A percentile compares a stretch with the other conserved stretches of the same genome.
Conservation (phyloP, 2,329 filamentous ascomycete genomes). For the Colletotrichum limetticola region DNA sequence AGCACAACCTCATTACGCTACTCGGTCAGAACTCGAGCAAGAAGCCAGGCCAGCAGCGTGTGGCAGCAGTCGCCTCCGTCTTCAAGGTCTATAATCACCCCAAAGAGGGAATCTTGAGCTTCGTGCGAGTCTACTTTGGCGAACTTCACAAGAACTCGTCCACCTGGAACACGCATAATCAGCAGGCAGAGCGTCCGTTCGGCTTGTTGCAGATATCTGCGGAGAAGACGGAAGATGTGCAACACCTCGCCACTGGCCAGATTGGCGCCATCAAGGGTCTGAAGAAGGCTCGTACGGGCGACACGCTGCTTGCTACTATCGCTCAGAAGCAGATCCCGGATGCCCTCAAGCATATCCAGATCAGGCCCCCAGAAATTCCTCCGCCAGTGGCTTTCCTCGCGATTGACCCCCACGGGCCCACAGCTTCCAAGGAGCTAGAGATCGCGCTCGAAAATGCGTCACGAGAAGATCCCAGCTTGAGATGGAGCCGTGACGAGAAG, state of each 20-base stretch:
- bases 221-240: slow-evolving; percentile 85
- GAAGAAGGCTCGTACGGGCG: slow-evolving; percentile 91
- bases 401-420: slow-evolving; percentile 81
- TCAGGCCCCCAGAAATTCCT: slow-evolving; percentile 88
- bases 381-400: slow-evolving; percentile 97
- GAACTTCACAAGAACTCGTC: slow-evolving; percentile 77
- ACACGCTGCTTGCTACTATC: slow-evolving; percentile 84
- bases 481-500: slow-evolving; percentile 86
- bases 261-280: slow-evolving; percentile 94
- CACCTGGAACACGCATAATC: slow-evolving; percentile 89
- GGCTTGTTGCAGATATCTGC: slow-evolving; percentile 91
- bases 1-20: slow-evolving; percentile 53
- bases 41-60: slow-evolving; percentile 43
- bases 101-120: slow-evolving; percentile 87
- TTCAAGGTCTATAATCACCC: slow-evolving; percentile 97
- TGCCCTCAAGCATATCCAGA: slow-evolving; percentile 78
- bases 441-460: slow-evolving; percentile 81
- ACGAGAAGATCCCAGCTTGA: slow-evolving; percentile 91
- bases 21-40: slow-evolving; percentile 44
- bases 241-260: slow-evolving; percentile 83
- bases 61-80: slow-evolving; percentile 70
- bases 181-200: slow-evolving; percentile 81
- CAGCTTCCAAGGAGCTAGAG: slow-evolving; percentile 83
- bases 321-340: slow-evolving; percentile 71
- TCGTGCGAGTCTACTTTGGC: slow-evolving; percentile 92